Conservation (phyloP, 1,284 basidiomycete genomes). For the Microbotryomycetes sp. region DNA sequence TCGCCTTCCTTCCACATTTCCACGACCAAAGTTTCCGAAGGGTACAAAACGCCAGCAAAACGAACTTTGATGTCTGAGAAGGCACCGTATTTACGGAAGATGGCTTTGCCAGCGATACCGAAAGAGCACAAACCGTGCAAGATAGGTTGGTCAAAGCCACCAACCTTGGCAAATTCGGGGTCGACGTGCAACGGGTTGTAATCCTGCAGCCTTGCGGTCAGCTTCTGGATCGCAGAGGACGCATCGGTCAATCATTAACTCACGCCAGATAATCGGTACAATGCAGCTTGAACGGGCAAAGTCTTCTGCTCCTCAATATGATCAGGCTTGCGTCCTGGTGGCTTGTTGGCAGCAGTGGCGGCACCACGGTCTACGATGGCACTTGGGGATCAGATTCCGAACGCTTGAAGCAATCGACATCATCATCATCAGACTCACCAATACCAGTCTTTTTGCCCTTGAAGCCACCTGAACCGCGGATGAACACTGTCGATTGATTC, state of each 20-base stretch:
- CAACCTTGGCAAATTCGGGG: slow-evolving; percentile 86
- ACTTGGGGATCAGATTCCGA: not conserved
- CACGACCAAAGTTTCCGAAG: slow-evolving; percentile 88
- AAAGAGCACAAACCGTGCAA: slow-evolving; percentile 66
- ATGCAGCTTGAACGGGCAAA: slow-evolving; percentile 67
- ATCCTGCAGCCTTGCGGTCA: slow-evolving; percentile 44
- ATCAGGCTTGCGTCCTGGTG: slow-evolving; percentile 77
- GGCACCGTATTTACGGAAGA: slow-evolving; percentile 75
- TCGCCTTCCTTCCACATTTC: slow-evolving; percentile 96
- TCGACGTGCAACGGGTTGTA: slow-evolving; percentile 52
- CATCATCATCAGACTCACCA: slow-evolving; percentile 48
- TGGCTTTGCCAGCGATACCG: slow-evolving; percentile 91
- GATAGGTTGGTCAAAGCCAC: slow-evolving; percentile 82
- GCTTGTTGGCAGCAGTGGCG: slow-evolving; percentile 74
- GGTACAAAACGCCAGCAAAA: slow-evolving; percentile 84
- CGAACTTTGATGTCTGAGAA: slow-evolving; percentile 95
- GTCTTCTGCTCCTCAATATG: slow-evolving; percentile 83
- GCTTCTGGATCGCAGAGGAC: slow-evolving; percentile 8
- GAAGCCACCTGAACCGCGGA: slow-evolving; percentile 91
- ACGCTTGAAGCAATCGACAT: not conserved
- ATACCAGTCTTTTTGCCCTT: slow-evolving; percentile 80
- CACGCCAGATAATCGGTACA: slow-evolving; percentile 68
- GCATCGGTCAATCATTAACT: slow-evolving; percentile 70
- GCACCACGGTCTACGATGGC: slow-evolving; percentile 73
- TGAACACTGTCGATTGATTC: slow-evolving; percentile 86